Conservation (phyloP, 352 stramenopile genomes). For the Pythium aristosporum region DNA sequence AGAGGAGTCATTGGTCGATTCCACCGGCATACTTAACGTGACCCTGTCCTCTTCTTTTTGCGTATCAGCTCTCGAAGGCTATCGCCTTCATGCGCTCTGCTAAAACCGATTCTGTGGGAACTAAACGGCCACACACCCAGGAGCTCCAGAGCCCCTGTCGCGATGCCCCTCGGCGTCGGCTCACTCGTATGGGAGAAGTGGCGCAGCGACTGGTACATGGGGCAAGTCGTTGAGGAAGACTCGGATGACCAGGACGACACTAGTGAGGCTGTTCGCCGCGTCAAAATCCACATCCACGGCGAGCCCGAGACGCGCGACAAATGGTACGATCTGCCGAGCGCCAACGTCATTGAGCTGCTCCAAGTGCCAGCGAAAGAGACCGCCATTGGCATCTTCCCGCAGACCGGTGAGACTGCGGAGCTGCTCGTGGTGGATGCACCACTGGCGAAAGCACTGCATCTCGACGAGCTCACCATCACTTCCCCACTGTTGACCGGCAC, state of each 20-base stretch:
- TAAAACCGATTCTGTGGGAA: conserved; percentile 4
- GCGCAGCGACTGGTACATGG: conserved; percentile 49
- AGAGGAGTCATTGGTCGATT: background rate
- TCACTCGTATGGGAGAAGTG: conserved; percentile 45
- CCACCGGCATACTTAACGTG: background rate
- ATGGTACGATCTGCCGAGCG: conserved; percentile 31
- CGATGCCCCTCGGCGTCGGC: conserved; percentile 15
- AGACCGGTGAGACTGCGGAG: conserved; percentile 36
- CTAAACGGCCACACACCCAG: background rate
- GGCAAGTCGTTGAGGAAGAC: conserved; percentile 26
- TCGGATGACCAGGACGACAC: background rate
- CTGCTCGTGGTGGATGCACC: conserved; percentile 36
- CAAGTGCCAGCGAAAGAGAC: conserved; percentile 26
- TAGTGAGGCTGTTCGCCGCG: background rate
- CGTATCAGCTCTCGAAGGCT: background rate
- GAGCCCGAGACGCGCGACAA: conserved; percentile 46
- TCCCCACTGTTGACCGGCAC: conserved; percentile 28
- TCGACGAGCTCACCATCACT: background rate
- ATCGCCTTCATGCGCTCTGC: background rate
- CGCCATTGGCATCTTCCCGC: conserved; percentile 41
- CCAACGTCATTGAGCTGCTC: conserved; percentile 32
- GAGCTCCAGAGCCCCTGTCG: too few species aligned
- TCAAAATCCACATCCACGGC: conserved; percentile 43
- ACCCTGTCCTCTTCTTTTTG: background rate
- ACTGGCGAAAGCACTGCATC: conserved; percentile 21